Conservation (phyloP, 1,284 basidiomycete species). For the Neonothopanus nambi region DNA sequence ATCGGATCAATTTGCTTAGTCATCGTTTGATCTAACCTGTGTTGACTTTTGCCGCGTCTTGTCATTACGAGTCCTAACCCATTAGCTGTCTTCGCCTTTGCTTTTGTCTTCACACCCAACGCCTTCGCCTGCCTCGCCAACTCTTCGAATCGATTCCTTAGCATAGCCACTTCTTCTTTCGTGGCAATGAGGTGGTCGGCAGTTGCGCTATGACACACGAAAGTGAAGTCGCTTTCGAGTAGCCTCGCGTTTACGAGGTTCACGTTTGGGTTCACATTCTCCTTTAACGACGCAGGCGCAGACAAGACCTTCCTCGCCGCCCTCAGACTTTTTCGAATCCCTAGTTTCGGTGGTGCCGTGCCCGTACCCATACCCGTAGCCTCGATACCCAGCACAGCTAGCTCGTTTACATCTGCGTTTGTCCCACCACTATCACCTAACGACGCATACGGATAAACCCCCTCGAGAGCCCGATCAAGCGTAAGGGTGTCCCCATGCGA, state of each 20-base stretch:
- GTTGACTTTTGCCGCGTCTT: too few relatives aligned
- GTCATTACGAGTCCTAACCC: too few relatives aligned
- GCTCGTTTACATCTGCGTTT: background rate
- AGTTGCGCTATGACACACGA: slow-evolving; percentile 59
- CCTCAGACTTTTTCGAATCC: slow-evolving; percentile 28
- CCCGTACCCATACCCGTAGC: too few relatives aligned
- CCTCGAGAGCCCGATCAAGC: slow-evolving; percentile 72
- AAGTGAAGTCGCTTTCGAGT: slow-evolving; percentile 55
- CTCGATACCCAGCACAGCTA: background rate
- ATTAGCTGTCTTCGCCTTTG: background rate
- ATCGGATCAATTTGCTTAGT: too few relatives aligned
- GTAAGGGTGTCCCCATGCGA: slow-evolving; percentile 66
- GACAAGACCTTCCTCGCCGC: slow-evolving; percentile 31
- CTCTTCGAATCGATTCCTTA: slow-evolving; percentile 71
- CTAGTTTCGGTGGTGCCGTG: slow-evolving; percentile 25
- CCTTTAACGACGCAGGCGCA: background rate
- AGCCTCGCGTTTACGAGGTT: slow-evolving; percentile 1
- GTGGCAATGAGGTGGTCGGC: slow-evolving; percentile 67
- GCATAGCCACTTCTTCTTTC: slow-evolving; percentile 61
- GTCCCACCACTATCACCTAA: background rate
- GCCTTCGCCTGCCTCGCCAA: slow-evolving; percentile 62
- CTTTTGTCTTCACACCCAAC: slow-evolving; percentile 35
- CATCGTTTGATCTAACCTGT: too few relatives aligned
- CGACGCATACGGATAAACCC: background rate
- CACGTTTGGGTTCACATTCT: background rate